A percentile compares a stretch with the other conserved stretches of the same genome.
phyloP scores from a whole-genome alignment of 2,329 filamentous ascomycete genomes.

The Didymella lethalis region DNA sequence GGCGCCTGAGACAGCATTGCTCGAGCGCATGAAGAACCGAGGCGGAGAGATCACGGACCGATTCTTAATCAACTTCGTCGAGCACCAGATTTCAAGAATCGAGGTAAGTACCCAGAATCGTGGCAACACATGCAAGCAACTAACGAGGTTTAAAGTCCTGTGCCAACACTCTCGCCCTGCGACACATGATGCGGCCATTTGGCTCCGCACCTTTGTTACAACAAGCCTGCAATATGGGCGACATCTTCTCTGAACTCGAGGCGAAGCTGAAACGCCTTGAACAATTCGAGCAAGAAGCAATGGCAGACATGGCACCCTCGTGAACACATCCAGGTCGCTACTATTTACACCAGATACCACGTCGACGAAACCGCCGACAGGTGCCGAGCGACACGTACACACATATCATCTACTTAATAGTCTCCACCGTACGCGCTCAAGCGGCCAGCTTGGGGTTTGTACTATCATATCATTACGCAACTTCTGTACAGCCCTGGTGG shows the following conservation, averaged over 20 bases:
- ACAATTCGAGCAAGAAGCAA: slow-evolving; percentile 43
- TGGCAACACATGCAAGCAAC: slow-evolving; percentile 3
- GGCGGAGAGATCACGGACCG: slow-evolving; percentile 88
- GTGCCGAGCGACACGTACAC: slow-evolving; percentile 7
- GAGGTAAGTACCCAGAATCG: slow-evolving; percentile 70
- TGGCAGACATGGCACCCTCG: slow-evolving; percentile 39
- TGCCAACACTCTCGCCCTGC: slow-evolving; percentile 77
- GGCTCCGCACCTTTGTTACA: slow-evolving; percentile 70
- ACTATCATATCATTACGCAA: slow-evolving; percentile 12
- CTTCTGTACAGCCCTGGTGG: slow-evolving; percentile 14
- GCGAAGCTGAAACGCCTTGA: slow-evolving; percentile 70
- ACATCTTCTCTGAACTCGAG: slow-evolving; percentile 70
- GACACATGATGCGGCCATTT: slow-evolving; percentile 79
- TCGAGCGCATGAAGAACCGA: slow-evolving; percentile 75
- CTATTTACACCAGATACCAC: background rate
- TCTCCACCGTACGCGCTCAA: background rate
- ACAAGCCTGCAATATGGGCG: slow-evolving; percentile 78
- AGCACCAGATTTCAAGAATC: slow-evolving; percentile 94
- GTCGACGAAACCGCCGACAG: background rate
- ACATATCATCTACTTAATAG: slow-evolving; percentile 2
- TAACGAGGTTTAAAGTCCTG: slow-evolving; percentile 69
- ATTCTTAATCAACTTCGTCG: slow-evolving; percentile 87
- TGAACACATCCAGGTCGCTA: slow-evolving; percentile 10
- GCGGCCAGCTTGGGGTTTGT: slow-evolving; percentile 5
- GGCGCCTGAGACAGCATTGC: slow-evolving; percentile 80